These are phyloP conservation scores for Leishmania major DNA, from an alignment of 208 protist species.

Conservation along the genomic window DNA sequence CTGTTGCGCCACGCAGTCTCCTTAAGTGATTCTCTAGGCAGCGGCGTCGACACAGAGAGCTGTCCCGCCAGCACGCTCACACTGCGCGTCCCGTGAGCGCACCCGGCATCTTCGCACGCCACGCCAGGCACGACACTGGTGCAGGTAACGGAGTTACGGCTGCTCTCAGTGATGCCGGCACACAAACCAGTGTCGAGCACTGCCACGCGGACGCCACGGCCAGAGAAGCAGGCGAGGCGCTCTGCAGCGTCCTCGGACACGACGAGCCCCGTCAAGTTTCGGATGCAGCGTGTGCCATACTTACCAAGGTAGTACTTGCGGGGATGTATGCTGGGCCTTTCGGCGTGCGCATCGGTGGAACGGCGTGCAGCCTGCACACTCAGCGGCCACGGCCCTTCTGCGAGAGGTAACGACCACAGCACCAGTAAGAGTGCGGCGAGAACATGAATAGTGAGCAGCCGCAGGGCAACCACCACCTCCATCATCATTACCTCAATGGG, in stretches of 20 bases:
- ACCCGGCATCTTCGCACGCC: conserved; percentile 58
- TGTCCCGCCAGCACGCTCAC: conserved; percentile 90
- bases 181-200: conserved; percentile 68
- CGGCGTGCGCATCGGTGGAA: neutral
- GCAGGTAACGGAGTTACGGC: conserved; percentile 40
- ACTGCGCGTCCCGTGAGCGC: conserved; percentile 98
- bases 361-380: neutral
- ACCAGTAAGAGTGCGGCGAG: neutral
- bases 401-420: neutral
- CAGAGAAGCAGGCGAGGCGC: conserved; percentile 29
- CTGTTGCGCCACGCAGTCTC: neutral
- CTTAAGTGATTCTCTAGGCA: neutral
- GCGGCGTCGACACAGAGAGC: conserved; percentile 14
- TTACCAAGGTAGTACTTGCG: conserved; percentile 31
- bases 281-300: conserved; percentile 14
- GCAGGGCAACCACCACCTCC: neutral
- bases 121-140: conserved; percentile 65
- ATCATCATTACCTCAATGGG: neutral
- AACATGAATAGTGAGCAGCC: neutral
- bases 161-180: conserved; percentile 15
- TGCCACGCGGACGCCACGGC: conserved; percentile 57
- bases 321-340: conserved; percentile 1
- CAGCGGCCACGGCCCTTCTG: neutral
- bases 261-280: neutral
- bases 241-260: neutral